A percentile compares a stretch with the other conserved stretches of the same genome.
Conservation (phyloP, 768 basidiomycete genomes). For the Butyriboletus loyo region DNA sequence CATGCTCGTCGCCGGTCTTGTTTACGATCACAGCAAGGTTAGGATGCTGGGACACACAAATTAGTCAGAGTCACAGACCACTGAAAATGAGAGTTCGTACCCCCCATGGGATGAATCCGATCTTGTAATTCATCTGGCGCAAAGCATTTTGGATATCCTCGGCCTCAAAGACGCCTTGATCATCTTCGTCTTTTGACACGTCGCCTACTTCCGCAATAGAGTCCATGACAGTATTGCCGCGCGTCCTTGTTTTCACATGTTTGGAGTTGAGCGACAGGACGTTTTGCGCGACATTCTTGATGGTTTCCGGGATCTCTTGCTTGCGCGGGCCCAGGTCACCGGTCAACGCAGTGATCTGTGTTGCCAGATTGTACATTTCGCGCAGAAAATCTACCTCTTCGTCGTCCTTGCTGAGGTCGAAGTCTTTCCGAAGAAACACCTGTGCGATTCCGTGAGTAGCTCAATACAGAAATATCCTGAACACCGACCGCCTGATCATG, state of each 20-base stretch:
- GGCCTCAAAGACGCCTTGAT: background rate
- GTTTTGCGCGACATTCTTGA: background rate
- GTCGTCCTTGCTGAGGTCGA: background rate
- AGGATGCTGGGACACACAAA: background rate
- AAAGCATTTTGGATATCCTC: constrained; percentile 4
- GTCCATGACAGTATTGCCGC: background rate
- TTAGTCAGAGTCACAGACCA: background rate
- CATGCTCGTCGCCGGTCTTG: background rate
- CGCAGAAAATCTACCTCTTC: constrained; percentile 1
- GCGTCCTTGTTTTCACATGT: background rate
- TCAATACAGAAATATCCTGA: background rate
- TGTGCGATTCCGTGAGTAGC: background rate
- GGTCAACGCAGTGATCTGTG: background rate
- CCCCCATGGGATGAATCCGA: background rate
- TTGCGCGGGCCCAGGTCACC: background rate
- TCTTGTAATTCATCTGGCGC: background rate
- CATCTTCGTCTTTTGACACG: background rate
- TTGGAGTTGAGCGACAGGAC: background rate
- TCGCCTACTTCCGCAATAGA: background rate
- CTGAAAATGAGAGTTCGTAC: background rate
- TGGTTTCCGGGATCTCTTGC: background rate
- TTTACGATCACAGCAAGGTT: background rate
- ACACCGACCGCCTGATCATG: background rate
- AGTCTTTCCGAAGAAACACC: constrained; percentile 3
- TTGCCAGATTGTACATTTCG: constrained; percentile 13